phyloP scores from a whole-genome alignment of 2,329 filamentous ascomycete species.

The Zymoseptoria pseudotritici region DNA sequence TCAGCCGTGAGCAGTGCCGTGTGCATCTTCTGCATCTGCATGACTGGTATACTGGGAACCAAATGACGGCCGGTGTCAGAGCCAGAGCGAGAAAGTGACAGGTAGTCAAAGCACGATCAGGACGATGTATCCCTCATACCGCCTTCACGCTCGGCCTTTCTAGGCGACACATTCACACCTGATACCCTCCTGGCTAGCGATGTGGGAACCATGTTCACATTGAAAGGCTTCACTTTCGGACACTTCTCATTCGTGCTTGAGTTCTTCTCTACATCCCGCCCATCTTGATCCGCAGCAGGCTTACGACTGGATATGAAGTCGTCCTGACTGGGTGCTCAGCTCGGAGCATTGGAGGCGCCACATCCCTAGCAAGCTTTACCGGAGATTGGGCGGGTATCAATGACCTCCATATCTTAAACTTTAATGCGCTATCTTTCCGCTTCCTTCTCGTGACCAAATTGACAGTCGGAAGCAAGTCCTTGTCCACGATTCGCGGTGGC shows the following conservation, averaged over 20 bases:
- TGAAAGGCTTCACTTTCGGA: background rate
- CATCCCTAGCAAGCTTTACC: constrained; percentile 26
- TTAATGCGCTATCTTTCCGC: constrained; percentile 45
- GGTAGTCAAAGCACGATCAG: no score
- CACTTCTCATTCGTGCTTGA: constrained; percentile 21
- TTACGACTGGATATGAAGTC: constrained; percentile 43
- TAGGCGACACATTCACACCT: constrained; percentile 31
- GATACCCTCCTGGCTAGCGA: constrained; percentile 29
- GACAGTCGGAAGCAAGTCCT: constrained; percentile 34
- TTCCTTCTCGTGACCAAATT: constrained; percentile 48
- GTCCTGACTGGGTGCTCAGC: constrained; percentile 27
- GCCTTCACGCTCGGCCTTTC: constrained; percentile 12
- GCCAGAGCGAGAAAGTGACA: no score
- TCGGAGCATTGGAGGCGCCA: constrained; percentile 29
- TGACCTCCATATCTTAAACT: constrained; percentile 34
- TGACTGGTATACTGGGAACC: no score
- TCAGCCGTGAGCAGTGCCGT: no score
- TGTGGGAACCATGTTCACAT: constrained; percentile 1
- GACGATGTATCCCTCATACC: no score
- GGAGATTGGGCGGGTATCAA: constrained; percentile 37
- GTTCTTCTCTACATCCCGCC: constrained; percentile 6
- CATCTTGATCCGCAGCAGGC: constrained; percentile 7
- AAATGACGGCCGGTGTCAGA: no score
- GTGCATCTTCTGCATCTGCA: no score
- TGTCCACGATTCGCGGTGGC: constrained; percentile 21